These are phyloP conservation scores for Globisporangium sylvaticum DNA, from an alignment of 352 stramenopile species.

Conservation along the genomic window DNA sequence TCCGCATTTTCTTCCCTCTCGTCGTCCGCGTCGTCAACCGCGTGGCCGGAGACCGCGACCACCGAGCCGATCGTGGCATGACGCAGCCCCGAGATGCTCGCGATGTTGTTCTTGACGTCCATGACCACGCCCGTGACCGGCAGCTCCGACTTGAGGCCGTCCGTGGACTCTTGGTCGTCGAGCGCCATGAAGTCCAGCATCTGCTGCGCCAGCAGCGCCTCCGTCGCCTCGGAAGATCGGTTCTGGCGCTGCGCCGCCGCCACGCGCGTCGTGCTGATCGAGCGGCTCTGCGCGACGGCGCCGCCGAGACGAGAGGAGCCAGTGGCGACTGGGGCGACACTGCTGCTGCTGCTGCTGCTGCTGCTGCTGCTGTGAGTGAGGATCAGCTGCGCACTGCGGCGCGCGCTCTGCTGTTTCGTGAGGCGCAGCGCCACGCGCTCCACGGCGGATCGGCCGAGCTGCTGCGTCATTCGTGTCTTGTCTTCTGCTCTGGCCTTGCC, in stretches of 20 bases:
- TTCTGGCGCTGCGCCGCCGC: constrained; percentile 14
- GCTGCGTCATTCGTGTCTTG: constrained; percentile 8
- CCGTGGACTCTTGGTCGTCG: constrained; percentile 18
- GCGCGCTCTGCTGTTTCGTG: constrained; percentile 2
- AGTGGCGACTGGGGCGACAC: neutral
- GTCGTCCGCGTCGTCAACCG: constrained; percentile 6
- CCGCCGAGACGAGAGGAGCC: neutral
- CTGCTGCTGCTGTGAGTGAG: neutral
- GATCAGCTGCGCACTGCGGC: neutral
- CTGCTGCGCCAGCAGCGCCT: constrained; percentile 60
- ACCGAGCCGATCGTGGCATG: constrained; percentile 72
- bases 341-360: neutral
- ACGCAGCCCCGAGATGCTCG: constrained; percentile 66
- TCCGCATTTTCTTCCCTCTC: neutral
- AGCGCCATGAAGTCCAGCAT: constrained; percentile 65
- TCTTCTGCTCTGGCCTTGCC: neutral
- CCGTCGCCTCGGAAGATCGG: constrained; percentile 33
- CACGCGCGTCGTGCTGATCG: constrained; percentile 19
- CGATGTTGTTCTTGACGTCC: constrained; percentile 68
- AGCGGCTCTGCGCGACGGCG: neutral
- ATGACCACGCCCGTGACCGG: constrained; percentile 51
- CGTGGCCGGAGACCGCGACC: constrained; percentile 35
- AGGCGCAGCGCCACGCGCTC: constrained; percentile 11
- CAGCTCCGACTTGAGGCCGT: constrained; percentile 21
- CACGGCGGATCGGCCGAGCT: constrained; percentile 7